phyloP scores from a whole-genome alignment of 768 basidiomycete genomes.

The Pleurotus djamor region DNA sequence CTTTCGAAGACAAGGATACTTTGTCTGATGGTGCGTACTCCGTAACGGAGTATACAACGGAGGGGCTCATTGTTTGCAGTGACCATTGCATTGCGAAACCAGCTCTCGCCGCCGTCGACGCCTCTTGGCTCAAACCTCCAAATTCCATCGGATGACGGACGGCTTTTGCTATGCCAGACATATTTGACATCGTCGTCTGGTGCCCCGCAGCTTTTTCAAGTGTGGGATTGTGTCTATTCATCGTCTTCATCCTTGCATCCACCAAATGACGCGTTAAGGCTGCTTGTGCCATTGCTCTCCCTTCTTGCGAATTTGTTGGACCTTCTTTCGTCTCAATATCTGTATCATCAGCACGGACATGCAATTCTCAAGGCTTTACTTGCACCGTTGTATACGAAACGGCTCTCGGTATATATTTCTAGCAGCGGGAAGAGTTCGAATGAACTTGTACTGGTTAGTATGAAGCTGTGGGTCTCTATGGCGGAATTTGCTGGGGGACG shows the following conservation, averaged over 20 bases:
- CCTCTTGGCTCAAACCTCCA: slow-evolving; percentile 39
- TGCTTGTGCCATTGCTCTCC: slow-evolving; percentile 43
- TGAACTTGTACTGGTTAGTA: slow-evolving; percentile 61
- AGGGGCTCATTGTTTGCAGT: slow-evolving; percentile 19
- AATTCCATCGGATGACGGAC: slow-evolving; percentile 54
- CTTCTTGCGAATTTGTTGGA: slow-evolving; percentile 58
- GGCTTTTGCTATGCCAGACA: slow-evolving; percentile 54
- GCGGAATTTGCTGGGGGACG: slow-evolving; percentile 64
- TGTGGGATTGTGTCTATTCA: slow-evolving; percentile 59
- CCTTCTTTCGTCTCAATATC: slow-evolving; percentile 66
- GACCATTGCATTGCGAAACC: slow-evolving; percentile 59
- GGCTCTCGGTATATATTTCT: slow-evolving; percentile 58
- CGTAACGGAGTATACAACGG: neutral
- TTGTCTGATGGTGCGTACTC: slow-evolving; percentile 36
- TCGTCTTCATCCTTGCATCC: neutral
- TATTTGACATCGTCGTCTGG: slow-evolving; percentile 63
- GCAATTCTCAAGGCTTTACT: slow-evolving; percentile 63
- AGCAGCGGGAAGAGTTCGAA: slow-evolving; percentile 47
- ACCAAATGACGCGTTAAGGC: slow-evolving; percentile 15
- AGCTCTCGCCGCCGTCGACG: slow-evolving; percentile 39
- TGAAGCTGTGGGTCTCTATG: slow-evolving; percentile 63
- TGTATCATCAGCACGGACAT: slow-evolving; percentile 60
- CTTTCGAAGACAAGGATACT: slow-evolving; percentile 5
- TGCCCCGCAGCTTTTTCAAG: slow-evolving; percentile 56
- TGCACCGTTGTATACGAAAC: slow-evolving; percentile 49